Evolutionary conservation across 352 stramenopile species (phyloP), one percentile per base, ranked within the genome.

Genomic region (Halophytophthora polymorphica): DNA sequence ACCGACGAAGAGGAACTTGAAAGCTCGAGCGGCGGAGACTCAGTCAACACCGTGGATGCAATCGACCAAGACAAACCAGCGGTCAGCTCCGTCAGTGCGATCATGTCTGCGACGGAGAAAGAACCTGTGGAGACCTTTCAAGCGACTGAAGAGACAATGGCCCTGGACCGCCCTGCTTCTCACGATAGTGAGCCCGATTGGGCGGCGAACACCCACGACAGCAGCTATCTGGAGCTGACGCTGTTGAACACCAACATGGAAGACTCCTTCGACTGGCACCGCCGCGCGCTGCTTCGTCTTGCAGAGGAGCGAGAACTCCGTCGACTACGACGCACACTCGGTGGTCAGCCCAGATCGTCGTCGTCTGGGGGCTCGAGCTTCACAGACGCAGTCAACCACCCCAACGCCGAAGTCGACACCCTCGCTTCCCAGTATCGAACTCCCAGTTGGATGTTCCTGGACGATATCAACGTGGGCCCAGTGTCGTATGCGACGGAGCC

Each of bases 221-320:
- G 17, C 29, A 69, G 57, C 39, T 86, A 75, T 39, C 55, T 51
- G 11, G 43, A 84, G 41, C 64, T 87, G n/a, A 55, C 63, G 1
- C 22, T 73, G 15, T 45, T 80, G 17, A 58, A 51, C 14, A 28
- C 50, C 17, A 45, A 49, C 34, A 42, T 46, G 8, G 58, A 66
- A 44, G 50, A 67, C 17, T 44, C 23, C 14, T 48, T 41, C 19
- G 61, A 35, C 21, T 83, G 66, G 65, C 64, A 76, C 39, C 57
- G 55, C 19, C 45, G 57, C 3, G 64, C 74, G 15, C 53, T 90
- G 13, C 64, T 53, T 7, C 56, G 51, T n/a, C 58, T 88, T 1
- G 63, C 67, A 25, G 50, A 62, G 35, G 59, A 76, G 23, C 76
- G 70, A 7, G 37, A 81, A 46, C 58, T 64, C 44, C 65, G 45